Evolutionary conservation across 805 yeast genomes (phyloP), one percentile per base, ranked within the genome.

Genomic region (Schwanniomyces sp.): DNA sequence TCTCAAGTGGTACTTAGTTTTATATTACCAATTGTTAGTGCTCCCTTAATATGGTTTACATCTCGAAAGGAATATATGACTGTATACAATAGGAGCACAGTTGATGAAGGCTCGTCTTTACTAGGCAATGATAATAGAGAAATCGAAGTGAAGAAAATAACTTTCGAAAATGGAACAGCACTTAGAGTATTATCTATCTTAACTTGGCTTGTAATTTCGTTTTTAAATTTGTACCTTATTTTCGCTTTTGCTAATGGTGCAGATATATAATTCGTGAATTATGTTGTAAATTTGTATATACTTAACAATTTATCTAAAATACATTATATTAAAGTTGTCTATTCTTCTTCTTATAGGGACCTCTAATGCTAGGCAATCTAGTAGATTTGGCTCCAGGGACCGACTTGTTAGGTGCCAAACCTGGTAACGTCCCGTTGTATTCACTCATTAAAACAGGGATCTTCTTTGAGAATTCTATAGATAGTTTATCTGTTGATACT

Each of bases 371-470:
- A 14, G 75, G 69, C 49, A 72, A 61, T 48, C 76, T 64, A 32
- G 64, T 48, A 11, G 64, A 51, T 40, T 60, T 61, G 14, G 46
- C 34, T n/a, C 44, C 43, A 21, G 51, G 29, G 7, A 51, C 41
- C 30, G 52, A 58, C 42, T 61, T 58, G 11, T 58, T 46, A 28
- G 69, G 51, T 36, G 75, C 55, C 3, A 75, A 62, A 1, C 88
- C 86, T 1, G 97, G 97, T 58, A 91, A 74, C 1, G 86, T 77
- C 41, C 97, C 97, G 32, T 79, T 69, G 59, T 88, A 91, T 53
- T 85, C 88, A 21, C 84, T 79, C 60, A 82, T 82, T 47, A 87
- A 74, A 0, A 87, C 84, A 0, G 96, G 96, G 41, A 91, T 62
- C 21, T 66, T 66, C 36, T 69, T 64, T 39, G 74, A 69, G 44